Evolutionary conservation across 1,284 basidiomycete genomes (phyloP), one percentile per base, ranked within the genome.

Genomic region (Boletellus deceptivus): DNA sequence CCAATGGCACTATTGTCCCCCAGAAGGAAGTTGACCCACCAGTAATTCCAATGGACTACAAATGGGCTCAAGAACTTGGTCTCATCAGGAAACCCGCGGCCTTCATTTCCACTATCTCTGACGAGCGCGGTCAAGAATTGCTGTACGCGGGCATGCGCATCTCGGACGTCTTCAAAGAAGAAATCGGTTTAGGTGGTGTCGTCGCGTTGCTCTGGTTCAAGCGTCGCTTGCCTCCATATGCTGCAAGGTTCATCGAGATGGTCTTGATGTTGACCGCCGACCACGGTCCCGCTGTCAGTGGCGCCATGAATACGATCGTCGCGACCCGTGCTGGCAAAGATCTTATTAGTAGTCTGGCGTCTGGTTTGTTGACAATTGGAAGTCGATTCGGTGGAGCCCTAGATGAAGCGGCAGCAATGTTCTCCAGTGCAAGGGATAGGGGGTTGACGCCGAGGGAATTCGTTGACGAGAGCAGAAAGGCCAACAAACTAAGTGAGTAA

Each of bases 251-350:
- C 79, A 89, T 99, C 71, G 96, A 99, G 81, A 99, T 98, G 96
- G 93, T 98, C 53, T 83, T 99, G 68, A 97, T 97, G 92, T 81
- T 99, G 59, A 98, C 95, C 22, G 96, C 95, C 61, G 96, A 99
- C 74, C 96, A 99, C 76, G 95, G 93, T 68, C 93, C 93, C n/a
- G 93, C 93, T 55, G 89, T 92, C n/a, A 89, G 86, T 70, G 86
- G 95, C 76, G 96, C 96, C 29, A 99, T 99, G 96, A 99, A 97
- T 82, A 98, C 96, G 58, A 98, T 99, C 71, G 95, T 99, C 71
- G 95, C 96, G 25, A 89, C 94, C 42, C 95, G 96, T 78, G 96
- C 96, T 44, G 96, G 96, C 73, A 99, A 99, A 78, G 96, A 99
- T 73, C 76, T 99, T 61, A 95, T 99, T 71, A 98, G 94, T 22